Percentiles rank a stretch among this genome's conserved stretches.
phyloP scores from a whole-genome alignment of 192 early-diverging fungal genomes.

The Entomortierella beljakovae region DNA sequence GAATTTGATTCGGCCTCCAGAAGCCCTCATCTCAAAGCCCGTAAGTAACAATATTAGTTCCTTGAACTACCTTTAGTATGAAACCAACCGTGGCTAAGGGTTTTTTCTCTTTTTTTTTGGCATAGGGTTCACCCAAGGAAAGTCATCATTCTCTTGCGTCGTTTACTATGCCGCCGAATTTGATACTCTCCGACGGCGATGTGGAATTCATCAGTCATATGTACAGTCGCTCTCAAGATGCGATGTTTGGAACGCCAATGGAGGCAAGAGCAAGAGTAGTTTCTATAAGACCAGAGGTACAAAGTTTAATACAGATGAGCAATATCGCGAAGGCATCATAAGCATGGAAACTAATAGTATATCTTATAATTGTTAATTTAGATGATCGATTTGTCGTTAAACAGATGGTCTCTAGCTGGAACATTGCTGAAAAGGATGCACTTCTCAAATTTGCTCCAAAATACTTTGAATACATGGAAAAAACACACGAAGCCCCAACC shows the following conservation, averaged over 20 bases:
- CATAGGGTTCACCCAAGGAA: conserved; percentile 75
- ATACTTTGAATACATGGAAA: conserved; percentile 88
- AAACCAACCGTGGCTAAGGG: background rate
- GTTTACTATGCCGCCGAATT: conserved; percentile 91
- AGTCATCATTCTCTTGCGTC: conserved; percentile 81
- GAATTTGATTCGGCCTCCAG: conserved; percentile 10
- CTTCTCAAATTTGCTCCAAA: conserved; percentile 89
- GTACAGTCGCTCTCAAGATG: conserved; percentile 88
- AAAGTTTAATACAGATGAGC: background rate
- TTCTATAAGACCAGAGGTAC: conserved; percentile 86
- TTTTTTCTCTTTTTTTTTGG: background rate
- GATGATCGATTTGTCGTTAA: conserved; percentile 93
- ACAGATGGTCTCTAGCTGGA: conserved; percentile 80
- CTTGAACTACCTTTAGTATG: background rate
- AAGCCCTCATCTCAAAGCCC: conserved; percentile 67
- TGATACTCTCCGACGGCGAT: conserved; percentile 82
- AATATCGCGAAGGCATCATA: too few relatives aligned
- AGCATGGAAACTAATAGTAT: too few relatives aligned
- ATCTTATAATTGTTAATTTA: conserved; percentile 21
- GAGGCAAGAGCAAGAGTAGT: conserved; percentile 90
- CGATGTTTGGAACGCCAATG: conserved; percentile 77
- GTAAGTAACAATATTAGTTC: conserved; percentile 54
- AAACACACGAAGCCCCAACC: conserved; percentile 73
- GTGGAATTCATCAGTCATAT: conserved; percentile 82
- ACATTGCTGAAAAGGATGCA: conserved; percentile 83